These are phyloP conservation scores for Cutaneotrichosporon arboriforme DNA, from an alignment of 1,284 basidiomycete genomes.

Conservation along the genomic window DNA sequence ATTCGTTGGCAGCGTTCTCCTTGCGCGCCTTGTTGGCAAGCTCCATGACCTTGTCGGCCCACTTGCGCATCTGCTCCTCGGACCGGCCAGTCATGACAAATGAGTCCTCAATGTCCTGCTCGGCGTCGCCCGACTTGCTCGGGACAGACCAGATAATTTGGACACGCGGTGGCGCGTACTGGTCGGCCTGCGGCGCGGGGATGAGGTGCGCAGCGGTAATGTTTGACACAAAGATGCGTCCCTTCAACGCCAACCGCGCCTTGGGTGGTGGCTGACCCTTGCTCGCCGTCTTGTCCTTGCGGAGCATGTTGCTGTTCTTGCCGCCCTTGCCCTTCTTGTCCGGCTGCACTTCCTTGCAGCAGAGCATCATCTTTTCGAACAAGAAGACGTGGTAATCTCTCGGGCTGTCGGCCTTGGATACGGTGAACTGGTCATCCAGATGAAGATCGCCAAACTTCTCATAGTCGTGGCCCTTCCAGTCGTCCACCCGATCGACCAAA, in stretches of 20 bases:
- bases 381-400: conserved; percentile 98
- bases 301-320: conserved; percentile 41
- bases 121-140: conserved; percentile 43
- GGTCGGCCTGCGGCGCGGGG: conserved; percentile 38
- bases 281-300: conserved; percentile 55
- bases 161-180: conserved; percentile 27
- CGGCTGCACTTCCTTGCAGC: conserved; percentile 75
- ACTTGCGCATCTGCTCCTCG: conserved; percentile 87
- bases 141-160: conserved; percentile 42
- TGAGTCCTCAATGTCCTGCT: conserved; percentile 59
- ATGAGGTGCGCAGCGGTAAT: conserved; percentile 62
- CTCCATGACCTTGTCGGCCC: conserved; percentile 83
- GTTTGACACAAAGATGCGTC: conserved; percentile 95
- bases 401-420: conserved; percentile 93
- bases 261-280: conserved; percentile 44
- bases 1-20: conserved; percentile 14
- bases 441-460: conserved; percentile 88
- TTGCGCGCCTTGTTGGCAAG: conserved; percentile 59
- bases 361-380: conserved; percentile 97
- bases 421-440: conserved; percentile 90
- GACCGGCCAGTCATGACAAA: conserved; percentile 89
- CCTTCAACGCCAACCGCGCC: conserved; percentile 83
- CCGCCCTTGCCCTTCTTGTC: conserved; percentile 41
- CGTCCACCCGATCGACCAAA: conserved; percentile 84
- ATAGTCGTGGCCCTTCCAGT: conserved; percentile 98